Base-by-base conservation (phyloP, 176 grass and related monocot species). In the Miscanthus lutarioriparius region DNA sequence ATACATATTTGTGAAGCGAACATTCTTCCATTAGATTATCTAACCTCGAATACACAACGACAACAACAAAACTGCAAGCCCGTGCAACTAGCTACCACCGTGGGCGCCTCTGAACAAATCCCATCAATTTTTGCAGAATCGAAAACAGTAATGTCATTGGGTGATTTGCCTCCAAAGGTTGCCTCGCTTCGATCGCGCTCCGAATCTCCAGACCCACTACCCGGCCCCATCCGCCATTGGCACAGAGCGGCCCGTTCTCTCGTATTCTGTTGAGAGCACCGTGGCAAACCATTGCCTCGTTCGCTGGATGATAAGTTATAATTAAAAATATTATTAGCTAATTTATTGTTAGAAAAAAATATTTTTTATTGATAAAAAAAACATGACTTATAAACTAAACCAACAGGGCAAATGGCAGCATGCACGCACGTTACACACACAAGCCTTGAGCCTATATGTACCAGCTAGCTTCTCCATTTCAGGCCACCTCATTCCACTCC, bases 401-500 rank as follows among this genome's bases (percentile, higher is more conserved):
- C n/a, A n/a, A n/a, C n/a, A n/a, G n/a, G n/a, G n/a, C n/a, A n/a
- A n/a, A n/a, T 28, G 56, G 62, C 63, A 13, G 8, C 44, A 86
- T 79, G 73, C 79, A 83, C 59, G 61, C 75, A 83, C 62, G 56
- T 56, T 36, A 84, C 74, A 74, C 27, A 65, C 74, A 82, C n/a
- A 5, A 25, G 58, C 23, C 58, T 25, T 61, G 2, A 82, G 23
- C 73, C 78, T 28, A 78, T 28, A 78, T 7, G 51, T 76, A 70
- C 76, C 76, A 38, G n/a, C 76, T 80, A 38, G n/a, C 23, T 38
- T 9, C 1, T 19, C 32, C 49, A 7, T 74, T 25, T 91, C 83
- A 91, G 36, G 87, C 89, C 40, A 90, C 85, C 62, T 76, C 90
- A 86, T 91, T 94, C 89, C 90, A 88, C 80, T 90, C 91, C 45